A percentile compares a stretch with the other conserved stretches of the same genome.
Conservation (phyloP, 2,329 filamentous ascomycete species). For the Monosporascus sp. region DNA sequence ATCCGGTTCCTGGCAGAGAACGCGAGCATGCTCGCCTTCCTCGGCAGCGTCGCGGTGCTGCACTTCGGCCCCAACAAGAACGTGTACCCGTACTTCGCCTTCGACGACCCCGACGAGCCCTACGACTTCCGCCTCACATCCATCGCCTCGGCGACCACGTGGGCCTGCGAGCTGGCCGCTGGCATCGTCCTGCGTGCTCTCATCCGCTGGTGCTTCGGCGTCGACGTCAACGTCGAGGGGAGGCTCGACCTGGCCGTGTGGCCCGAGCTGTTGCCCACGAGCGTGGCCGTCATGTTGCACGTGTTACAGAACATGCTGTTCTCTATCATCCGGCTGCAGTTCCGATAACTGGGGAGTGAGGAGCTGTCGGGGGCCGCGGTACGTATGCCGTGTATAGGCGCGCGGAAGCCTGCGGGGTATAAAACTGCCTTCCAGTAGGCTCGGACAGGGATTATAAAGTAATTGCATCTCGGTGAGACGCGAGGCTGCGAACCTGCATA, state of each 20-base stretch:
- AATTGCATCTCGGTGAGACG: too few species aligned
- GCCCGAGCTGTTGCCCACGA: conserved; percentile 62
- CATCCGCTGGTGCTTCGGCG: conserved; percentile 51
- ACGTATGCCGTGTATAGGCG: too few species aligned
- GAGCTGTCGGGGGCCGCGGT: too few species aligned
- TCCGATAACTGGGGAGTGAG: conserved; percentile 28
- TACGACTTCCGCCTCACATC: conserved; percentile 62
- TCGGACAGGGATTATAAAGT: too few species aligned
- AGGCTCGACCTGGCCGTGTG: conserved; percentile 59
- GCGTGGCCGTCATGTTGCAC: conserved; percentile 60
- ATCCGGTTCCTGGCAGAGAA: conserved; percentile 64
- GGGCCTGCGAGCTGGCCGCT: conserved; percentile 60
- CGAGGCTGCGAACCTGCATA: too few species aligned
- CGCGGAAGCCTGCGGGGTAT: neutral
- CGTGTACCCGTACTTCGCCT: conserved; percentile 65
- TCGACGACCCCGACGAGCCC: conserved; percentile 44
- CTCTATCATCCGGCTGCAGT: conserved; percentile 60
- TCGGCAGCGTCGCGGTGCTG: conserved; percentile 59
- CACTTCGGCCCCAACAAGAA: conserved; percentile 63
- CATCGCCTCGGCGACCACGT: conserved; percentile 57
- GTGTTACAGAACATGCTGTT: conserved; percentile 70
- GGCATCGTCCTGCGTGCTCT: conserved; percentile 55
- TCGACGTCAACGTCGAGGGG: conserved; percentile 60
- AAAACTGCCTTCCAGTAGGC: too few species aligned
- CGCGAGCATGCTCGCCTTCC: conserved; percentile 61